Conservation (phyloP, 2,329 filamentous ascomycete species). For the Exophiala bonariae region DNA sequence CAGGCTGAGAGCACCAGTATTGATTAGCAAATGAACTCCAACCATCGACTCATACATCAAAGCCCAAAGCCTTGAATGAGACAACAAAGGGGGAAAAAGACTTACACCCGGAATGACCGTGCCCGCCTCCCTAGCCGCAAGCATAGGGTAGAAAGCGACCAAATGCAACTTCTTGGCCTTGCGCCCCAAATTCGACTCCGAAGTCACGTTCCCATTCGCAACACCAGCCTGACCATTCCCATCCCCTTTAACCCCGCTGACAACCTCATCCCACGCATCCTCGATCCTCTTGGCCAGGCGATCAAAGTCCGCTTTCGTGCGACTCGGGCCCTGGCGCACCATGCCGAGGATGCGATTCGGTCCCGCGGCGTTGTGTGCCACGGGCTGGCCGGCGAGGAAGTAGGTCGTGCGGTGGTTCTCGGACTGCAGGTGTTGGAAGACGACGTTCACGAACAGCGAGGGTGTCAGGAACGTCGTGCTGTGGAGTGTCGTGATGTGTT, state of each 20-base stretch:
- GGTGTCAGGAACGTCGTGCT: constrained; percentile 25
- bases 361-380: constrained; percentile 12
- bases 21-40: too few relatives aligned
- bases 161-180: constrained; percentile 20
- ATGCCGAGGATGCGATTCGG: constrained; percentile 12
- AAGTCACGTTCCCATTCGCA: too few relatives aligned
- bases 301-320: constrained; percentile 25
- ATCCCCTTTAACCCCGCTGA: constrained; percentile 10
- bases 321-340: constrained; percentile 13
- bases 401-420: constrained; percentile 3
- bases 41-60: too few relatives aligned
- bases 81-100: not conserved
- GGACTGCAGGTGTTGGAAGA: constrained; percentile 14
- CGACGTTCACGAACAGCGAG: constrained; percentile 26
- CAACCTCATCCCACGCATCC: constrained; percentile 22
- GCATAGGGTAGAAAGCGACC: constrained; percentile 22
- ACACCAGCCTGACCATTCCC: not conserved
- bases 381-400: constrained; percentile 20
- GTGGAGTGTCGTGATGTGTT: constrained; percentile 24
- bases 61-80: too few relatives aligned
- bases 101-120: constrained; percentile 25
- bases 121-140: constrained; percentile 24
- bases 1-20: constrained; percentile 15
- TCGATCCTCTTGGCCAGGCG: constrained; percentile 23
- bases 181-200: too few relatives aligned